Evolutionary conservation across 116 monocot species (phyloP).

Genomic region (Papilionanthe hybrid): DNA sequence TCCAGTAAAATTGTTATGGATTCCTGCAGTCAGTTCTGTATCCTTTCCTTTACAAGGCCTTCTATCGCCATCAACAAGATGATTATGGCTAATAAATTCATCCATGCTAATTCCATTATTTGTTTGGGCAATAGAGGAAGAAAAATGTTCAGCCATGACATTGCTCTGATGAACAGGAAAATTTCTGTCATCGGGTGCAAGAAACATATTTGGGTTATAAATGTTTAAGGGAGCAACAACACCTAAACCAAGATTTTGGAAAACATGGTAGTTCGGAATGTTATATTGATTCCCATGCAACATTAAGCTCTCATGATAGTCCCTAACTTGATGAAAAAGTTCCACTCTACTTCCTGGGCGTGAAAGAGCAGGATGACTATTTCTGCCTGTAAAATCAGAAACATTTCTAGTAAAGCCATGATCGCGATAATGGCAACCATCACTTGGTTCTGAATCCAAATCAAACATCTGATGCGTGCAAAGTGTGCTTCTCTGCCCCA

Average conservation of each 20-base stretch:
- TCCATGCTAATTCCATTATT: constrained; percentile 12
- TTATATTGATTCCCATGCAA: not conserved
- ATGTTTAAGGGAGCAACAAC: constrained; percentile 21
- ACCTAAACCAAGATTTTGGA: constrained; percentile 26
- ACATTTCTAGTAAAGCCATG: not conserved
- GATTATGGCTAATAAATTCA: constrained; percentile 21
- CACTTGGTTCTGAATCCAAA: constrained; percentile 2
- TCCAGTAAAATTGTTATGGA: constrained; percentile 16
- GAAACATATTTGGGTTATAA: constrained; percentile 22
- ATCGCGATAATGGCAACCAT: not conserved
- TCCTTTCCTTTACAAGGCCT: constrained; percentile 44
- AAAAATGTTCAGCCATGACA: constrained; percentile 14
- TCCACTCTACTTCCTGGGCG: constrained; percentile 1
- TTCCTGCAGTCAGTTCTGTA: constrained; percentile 21
- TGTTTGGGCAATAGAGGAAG: constrained; percentile 10
- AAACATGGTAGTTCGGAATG: constrained; percentile 14
- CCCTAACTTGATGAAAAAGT: constrained; percentile 12
- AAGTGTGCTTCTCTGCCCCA: constrained; percentile 15
- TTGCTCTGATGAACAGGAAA: constrained; percentile 9
- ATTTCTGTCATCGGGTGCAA: constrained; percentile 35
- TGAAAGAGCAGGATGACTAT: not conserved
- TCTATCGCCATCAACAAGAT: constrained; percentile 19
- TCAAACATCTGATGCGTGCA: constrained; percentile 9
- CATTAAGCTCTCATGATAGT: constrained; percentile 4
- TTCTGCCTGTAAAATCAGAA: constrained; percentile 7